Conservation (phyloP, 2,329 filamentous ascomycete species). For the Epichloe brachyelytri region DNA sequence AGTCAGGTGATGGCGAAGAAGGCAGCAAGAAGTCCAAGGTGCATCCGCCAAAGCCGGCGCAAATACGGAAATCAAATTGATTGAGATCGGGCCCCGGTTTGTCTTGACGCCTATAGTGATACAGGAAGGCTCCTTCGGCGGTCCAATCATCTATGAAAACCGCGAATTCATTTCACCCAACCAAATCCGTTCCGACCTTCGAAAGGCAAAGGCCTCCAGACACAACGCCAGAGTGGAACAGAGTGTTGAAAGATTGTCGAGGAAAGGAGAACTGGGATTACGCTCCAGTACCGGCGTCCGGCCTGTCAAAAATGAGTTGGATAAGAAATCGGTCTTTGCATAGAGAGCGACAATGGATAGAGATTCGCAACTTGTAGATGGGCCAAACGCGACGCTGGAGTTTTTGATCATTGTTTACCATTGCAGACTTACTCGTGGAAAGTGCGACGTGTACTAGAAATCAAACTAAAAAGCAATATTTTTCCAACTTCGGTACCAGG, state of each 20-base stretch:
- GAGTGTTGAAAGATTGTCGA: slow-evolving; percentile 56
- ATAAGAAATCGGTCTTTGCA: slow-evolving; percentile 64
- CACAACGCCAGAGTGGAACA: slow-evolving; percentile 70
- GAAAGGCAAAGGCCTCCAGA: slow-evolving; percentile 60
- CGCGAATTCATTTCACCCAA: slow-evolving; percentile 95
- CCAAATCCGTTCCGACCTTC: slow-evolving; percentile 74
- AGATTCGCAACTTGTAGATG: not conserved
- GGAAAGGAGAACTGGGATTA: slow-evolving; percentile 66
- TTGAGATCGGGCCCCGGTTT: slow-evolving; percentile 90
- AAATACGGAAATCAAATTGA: slow-evolving; percentile 66
- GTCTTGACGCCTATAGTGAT: slow-evolving; percentile 92
- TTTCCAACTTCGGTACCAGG: too few relatives aligned
- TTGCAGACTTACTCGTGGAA: not conserved
- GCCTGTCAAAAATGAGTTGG: slow-evolving; percentile 55
- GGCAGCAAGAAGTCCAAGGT: slow-evolving; percentile 29
- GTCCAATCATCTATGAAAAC: slow-evolving; percentile 96
- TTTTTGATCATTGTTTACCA: not conserved
- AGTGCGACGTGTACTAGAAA: not conserved
- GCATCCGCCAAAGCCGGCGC: slow-evolving; percentile 26
- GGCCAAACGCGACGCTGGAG: slow-evolving; percentile 1
- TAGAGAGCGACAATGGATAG: slow-evolving; percentile 22
- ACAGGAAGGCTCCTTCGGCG: slow-evolving; percentile 86
- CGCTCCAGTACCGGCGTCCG: slow-evolving; percentile 50
- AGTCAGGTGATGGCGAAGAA: slow-evolving; percentile 23
- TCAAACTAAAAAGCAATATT: too few relatives aligned